Evolutionary conservation across 495 filamentous ascomycete species (phyloP), one percentile per base, ranked within the genome.

Genomic region (Daldinia grandis): DNA sequence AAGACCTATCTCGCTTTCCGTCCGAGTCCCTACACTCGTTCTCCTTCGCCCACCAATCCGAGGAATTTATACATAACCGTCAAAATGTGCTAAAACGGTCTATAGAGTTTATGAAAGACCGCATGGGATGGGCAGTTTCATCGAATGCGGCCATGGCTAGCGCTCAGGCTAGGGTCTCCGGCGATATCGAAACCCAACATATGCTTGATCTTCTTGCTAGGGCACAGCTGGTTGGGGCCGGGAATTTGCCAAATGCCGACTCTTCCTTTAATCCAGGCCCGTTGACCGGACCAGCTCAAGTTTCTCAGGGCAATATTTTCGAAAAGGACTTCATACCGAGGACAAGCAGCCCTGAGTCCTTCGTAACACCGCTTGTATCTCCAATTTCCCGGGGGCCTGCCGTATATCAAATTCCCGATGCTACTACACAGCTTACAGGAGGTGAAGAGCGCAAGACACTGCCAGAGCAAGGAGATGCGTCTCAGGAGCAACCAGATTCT

Each of bases 21-120:
- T 92, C 92, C 72, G 95, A 99, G 78, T 99, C 95, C 0, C 80
- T 99, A 63, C 95, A 99, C 77, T 98, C 96, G 0, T 99, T 99
- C 81, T 98, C 96, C 31, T 99, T 99, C 78, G 93, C 96, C 3
- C 93, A 97, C 64, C 95, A 97, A 78, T 94, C 94, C 5, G 95
- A 97, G 75, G 94, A 98, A 72, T 83, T 91, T 49, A 86, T 98
- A 28, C 92, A 97, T 74, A 97, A 84, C 75, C 88, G 96, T 51
- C 96, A 98, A 76, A 98, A 93, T 80, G 90, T 97, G 19, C 76
- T 99, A 73, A 98, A 97, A 76, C 85, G 94, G 59, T 96, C 94
- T 14, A 91, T 99, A 67, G 96, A 98, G 79, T 98, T 98, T 76
- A 95, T 99, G 95, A 89, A 92, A 74, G 94, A 98, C 76, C 93